Base-by-base conservation (phyloP, 2,329 filamentous ascomycete species). In the Fusarium longipes region DNA sequence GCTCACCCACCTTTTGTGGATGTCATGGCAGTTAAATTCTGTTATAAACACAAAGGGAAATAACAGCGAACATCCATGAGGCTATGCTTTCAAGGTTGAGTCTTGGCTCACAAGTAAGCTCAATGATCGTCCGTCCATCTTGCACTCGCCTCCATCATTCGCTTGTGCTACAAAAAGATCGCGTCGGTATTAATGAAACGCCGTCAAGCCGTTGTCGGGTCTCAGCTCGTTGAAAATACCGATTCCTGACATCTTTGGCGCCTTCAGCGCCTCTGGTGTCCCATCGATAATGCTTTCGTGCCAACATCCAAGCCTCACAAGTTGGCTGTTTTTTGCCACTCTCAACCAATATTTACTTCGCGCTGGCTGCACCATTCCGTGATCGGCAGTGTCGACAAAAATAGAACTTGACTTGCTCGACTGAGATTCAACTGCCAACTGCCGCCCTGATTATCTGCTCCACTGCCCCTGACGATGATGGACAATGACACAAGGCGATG, bases 391-490 rank as follows among this genome's bases (percentile, higher is more conserved):
- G 22, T 38, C 24, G 61, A 70, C 64, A 56, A 70, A 70, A 70
- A 70, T 70, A 70, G 68, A 70, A 54, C 36, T 47, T 24, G 24
- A 14, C 29, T 33, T 39, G 47, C 33, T 56, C 51, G 43, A 43
- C 44, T 59, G 32, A 33, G n/a, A 49, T 20, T 36, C 45, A 36
- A 35, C 20, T 48, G 30, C 29, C 38, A 64, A 67, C 52, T 68
- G 32, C 53, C 53, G 66, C 66, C 65, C 68, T 69, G 68, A 70
- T 54, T 57, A 69, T 68, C 61, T 51, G 63, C 68, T 56, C 68
- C 68, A 67, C 67, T 54, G 48, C 68, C 68, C 68, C 68, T 70
- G 68, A 70, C 68, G 65, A 70, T 48, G 66, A 60, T 57, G 48
- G 45, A 51, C 39, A 54, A 63, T 53, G 52, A 49, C 48, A 44